These are phyloP conservation scores for Dorcoceras hygrometricum DNA, from an alignment of 257 asterid species.

Conservation along the genomic window DNA sequence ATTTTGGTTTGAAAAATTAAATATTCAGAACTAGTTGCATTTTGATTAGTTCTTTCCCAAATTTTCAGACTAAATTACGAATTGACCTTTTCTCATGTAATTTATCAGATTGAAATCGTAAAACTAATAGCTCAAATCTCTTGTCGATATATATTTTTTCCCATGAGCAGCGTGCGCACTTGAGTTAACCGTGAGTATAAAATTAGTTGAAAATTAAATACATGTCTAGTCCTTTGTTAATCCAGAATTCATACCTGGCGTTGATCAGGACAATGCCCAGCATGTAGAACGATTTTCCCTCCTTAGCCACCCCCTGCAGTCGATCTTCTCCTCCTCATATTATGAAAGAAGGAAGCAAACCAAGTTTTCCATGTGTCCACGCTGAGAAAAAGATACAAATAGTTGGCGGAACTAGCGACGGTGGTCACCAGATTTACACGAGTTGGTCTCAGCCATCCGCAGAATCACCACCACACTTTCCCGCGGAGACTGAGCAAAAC, in stretches of 20 bases:
- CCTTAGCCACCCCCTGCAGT: no score
- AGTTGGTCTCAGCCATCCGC: background rate
- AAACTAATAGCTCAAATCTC: background rate
- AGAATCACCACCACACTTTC: background rate
- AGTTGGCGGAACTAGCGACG: constrained; percentile 24
- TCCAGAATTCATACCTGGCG: no score
- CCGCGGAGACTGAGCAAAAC: background rate
- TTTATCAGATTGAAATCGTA: background rate
- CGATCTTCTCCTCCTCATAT: no score
- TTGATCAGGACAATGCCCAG: no score
- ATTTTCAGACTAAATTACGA: no score
- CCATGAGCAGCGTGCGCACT: background rate
- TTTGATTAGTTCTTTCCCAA: no score
- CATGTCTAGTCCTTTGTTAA: background rate
- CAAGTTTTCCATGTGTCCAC: constrained; percentile 46
- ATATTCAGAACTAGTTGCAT: background rate
- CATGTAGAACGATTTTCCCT: no score
- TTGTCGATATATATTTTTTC: background rate
- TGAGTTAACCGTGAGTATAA: no score
- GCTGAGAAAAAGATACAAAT: constrained; percentile 58
- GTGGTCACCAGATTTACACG: background rate
- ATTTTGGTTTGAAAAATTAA: background rate
- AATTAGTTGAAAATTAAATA: no score
- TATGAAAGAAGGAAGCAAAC: constrained; percentile 42
- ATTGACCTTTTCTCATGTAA: background rate